Percentiles rank a stretch among this genome's conserved stretches.
These are phyloP conservation scores for Parachaetomium inaequale DNA, from an alignment of 495 filamentous ascomycete species.

Conservation along the genomic window DNA sequence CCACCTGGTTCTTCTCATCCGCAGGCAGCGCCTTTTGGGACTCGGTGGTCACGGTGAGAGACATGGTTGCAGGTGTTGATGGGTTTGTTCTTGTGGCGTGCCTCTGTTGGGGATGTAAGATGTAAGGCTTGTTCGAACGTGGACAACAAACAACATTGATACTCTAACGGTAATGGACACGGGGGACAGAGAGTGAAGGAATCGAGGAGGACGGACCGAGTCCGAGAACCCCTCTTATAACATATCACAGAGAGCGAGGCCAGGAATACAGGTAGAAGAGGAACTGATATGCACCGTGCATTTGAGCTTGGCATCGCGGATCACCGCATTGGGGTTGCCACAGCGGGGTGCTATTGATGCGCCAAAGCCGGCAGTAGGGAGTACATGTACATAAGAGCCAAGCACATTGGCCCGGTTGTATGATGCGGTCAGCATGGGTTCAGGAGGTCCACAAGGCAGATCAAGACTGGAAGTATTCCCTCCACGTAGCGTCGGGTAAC, in stretches of 20 bases:
- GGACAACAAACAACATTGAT: not conserved
- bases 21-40: conserved; percentile 16
- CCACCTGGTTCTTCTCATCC: conserved; percentile 16
- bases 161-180: not conserved
- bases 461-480: not conserved
- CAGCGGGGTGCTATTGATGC: not conserved
- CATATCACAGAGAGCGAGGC: not conserved
- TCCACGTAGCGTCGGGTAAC: not conserved
- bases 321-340: conserved; percentile 13
- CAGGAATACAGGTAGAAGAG: not conserved
- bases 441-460: conserved; percentile 17
- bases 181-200: not conserved
- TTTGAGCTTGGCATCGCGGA: not conserved
- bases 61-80: conserved; percentile 20
- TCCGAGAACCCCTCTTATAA: not conserved
- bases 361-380: conserved; percentile 9
- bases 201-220: not conserved
- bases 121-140: not conserved
- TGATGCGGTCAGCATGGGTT: conserved; percentile 27
- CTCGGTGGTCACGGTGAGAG: conserved; percentile 29
- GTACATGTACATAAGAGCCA: not conserved
- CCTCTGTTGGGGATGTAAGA: not conserved
- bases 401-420: conserved; percentile 2
- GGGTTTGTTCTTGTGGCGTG: not conserved
- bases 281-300: conserved; percentile 7